Conservation (phyloP, 139 green algal genomes). For the Tetraselmis striata region DNA sequence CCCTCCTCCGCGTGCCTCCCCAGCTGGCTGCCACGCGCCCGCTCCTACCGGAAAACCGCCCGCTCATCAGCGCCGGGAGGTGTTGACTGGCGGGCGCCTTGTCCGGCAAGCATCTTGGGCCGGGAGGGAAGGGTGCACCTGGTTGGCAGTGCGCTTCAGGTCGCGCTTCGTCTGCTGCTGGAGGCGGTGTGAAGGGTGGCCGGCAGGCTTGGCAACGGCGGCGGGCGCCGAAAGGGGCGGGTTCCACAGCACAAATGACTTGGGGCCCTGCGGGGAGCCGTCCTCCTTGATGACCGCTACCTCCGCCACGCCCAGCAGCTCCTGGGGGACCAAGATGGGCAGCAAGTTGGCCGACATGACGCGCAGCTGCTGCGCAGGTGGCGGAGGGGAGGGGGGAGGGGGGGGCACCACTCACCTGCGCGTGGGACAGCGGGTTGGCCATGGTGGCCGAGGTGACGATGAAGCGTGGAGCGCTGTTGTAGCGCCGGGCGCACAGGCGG, state of each 20-base stretch:
- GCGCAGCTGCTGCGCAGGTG: constrained; percentile 5
- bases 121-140: too few species aligned
- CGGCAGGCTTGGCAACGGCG: too few species aligned
- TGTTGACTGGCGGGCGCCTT: too few species aligned
- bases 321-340: neutral
- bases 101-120: too few species aligned
- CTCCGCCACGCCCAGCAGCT: constrained; percentile 20
- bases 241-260: constrained; percentile 92
- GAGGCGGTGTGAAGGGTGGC: too few species aligned
- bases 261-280: constrained; percentile 69
- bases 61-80: constrained; percentile 1
- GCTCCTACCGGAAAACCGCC: constrained; percentile 12
- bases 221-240: constrained; percentile 55
- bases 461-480: constrained; percentile 43
- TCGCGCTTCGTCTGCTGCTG: too few species aligned
- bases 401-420: too few species aligned
- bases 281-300: constrained; percentile 61
- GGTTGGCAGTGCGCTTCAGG: too few species aligned
- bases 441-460: constrained; percentile 78
- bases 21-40: constrained; percentile 2
- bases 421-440: constrained; percentile 74
- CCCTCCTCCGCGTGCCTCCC: neutral
- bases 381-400: neutral
- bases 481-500: constrained; percentile 59
- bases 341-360: neutral